Base-by-base conservation (phyloP, 306 rosid species). In the Lathyrus tuberosus region DNA sequence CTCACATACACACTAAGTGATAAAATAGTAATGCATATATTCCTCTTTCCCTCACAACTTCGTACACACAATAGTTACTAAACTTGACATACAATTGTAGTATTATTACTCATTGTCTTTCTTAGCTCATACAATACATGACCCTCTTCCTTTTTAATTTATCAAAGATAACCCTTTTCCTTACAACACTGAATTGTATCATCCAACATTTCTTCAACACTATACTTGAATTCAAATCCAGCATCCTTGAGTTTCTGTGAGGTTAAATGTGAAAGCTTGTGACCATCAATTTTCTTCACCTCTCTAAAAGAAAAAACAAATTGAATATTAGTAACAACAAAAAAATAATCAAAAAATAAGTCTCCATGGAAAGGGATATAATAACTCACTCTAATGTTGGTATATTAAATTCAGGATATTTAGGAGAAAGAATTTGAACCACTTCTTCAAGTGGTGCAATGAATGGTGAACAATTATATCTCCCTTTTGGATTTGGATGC, bases 401-500 rank as follows among this genome's bases (percentile, higher is more conserved):
- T 56, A 85, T 70, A n/a, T 48, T 75, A 72, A 75, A 80, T 14
- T 72, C 73, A 3, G 81, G 86, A 72, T 82, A 84, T 24, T 62
- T 86, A 49, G 44, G 2, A 0, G 82, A 66, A 72, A 86, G 54
- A 76, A 77, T 17, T 28, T 78, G 37, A 62, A 61, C 57, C 64
- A 69, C 63, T 41, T 65, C 74, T 38, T 79, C 73, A 22, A 79
- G 14, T 30, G 74, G 46, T 3, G 40, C 74, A 58, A 3, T 15
- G 30, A 46, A 64, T 8, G 81, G 84, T 38, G 91, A 86, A 42
- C 91, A 88, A 82, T 69, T 86, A 67, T 80, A 88, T 63, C 91
- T 77, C 47, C 89, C 91, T 14, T 67, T 82, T 9, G 81, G 79
- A 52, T 70, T 69, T 22, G 87, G 81, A 41, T 79, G 72, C 59